phyloP scores from a whole-genome alignment of 2,329 filamentous ascomycete species.

The Fusarium illudens region DNA sequence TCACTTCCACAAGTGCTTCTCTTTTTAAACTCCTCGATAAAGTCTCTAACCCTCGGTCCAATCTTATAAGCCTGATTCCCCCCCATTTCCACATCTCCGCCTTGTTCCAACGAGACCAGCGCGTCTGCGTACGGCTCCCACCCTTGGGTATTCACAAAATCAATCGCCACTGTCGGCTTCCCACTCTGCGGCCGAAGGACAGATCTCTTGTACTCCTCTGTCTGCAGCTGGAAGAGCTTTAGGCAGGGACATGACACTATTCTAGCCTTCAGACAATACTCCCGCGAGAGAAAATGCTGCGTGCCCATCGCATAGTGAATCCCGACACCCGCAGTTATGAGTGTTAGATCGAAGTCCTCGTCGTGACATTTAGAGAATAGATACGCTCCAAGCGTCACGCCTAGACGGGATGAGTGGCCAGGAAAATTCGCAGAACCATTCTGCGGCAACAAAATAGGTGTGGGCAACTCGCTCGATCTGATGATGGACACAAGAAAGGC shows the following conservation, averaged over 20 bases:
- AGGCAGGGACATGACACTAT: not conserved
- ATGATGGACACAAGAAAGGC: not conserved
- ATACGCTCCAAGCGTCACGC: not conserved
- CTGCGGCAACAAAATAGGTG: not conserved
- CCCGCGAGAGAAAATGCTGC: not conserved
- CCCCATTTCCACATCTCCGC: not conserved
- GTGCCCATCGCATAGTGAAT: not conserved
- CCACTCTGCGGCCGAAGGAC: not conserved
- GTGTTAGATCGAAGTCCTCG: not conserved
- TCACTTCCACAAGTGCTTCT: too few species aligned
- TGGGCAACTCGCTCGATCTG: not conserved
- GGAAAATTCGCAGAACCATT: not conserved
- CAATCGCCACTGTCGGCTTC: not conserved
- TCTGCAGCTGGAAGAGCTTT: not conserved
- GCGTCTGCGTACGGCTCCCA: not conserved
- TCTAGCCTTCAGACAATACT: not conserved
- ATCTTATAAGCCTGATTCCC: not conserved
- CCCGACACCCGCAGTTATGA: not conserved
- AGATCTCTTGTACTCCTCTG: not conserved
- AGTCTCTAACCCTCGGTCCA: not conserved
- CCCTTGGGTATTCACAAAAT: not conserved
- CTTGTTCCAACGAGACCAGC: not conserved
- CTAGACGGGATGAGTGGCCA: not conserved
- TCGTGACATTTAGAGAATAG: not conserved
- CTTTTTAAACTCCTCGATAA: not conserved